A percentile compares a stretch with the other conserved stretches of the same genome.
Evolutionary conservation across 2,329 filamentous ascomycete genomes (phyloP).

Genomic region (Penicillium olsonii): DNA sequence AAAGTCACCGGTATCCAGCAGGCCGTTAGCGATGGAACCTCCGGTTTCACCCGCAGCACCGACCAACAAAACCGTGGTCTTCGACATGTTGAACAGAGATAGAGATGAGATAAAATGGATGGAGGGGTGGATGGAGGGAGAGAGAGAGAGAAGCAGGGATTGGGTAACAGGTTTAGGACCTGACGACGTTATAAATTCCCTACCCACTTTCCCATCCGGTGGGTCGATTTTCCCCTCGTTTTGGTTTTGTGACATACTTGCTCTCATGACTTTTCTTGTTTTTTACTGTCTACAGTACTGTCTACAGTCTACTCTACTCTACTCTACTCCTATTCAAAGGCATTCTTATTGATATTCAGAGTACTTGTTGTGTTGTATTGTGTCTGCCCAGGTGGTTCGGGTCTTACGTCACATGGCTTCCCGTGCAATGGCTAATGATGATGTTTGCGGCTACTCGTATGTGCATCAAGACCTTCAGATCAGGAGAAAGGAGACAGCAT

Average conservation of each 20-base stretch:
- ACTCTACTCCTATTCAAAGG: no score
- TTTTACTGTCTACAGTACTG: no score
- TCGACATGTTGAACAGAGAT: slow-evolving; percentile 31
- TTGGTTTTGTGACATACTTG: slow-evolving; percentile 1
- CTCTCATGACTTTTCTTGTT: background rate
- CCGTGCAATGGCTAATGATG: slow-evolving; percentile 20
- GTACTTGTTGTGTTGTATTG: no score
- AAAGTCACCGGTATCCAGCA: slow-evolving; percentile 34
- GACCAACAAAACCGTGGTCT: slow-evolving; percentile 40
- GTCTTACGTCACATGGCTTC: slow-evolving; percentile 29
- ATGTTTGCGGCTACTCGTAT: slow-evolving; percentile 12
- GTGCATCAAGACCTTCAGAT: no score
- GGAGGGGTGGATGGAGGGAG: slow-evolving; percentile 6
- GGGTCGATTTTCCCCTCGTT: slow-evolving; percentile 33
- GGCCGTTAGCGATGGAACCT: slow-evolving; percentile 40
- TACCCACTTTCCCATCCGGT: slow-evolving; percentile 38
- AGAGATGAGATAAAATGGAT: background rate
- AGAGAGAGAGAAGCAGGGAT: slow-evolving; percentile 12
- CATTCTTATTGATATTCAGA: no score
- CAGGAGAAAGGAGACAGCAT: no score
- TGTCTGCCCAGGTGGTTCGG: no score
- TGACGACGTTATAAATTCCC: slow-evolving; percentile 37
- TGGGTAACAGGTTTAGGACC: slow-evolving; percentile 28
- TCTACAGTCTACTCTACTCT: no score
- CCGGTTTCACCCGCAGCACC: slow-evolving; percentile 45